Base-by-base conservation (phyloP, 2,329 filamentous ascomycete genomes). In the Parastagonospora nodorum region DNA sequence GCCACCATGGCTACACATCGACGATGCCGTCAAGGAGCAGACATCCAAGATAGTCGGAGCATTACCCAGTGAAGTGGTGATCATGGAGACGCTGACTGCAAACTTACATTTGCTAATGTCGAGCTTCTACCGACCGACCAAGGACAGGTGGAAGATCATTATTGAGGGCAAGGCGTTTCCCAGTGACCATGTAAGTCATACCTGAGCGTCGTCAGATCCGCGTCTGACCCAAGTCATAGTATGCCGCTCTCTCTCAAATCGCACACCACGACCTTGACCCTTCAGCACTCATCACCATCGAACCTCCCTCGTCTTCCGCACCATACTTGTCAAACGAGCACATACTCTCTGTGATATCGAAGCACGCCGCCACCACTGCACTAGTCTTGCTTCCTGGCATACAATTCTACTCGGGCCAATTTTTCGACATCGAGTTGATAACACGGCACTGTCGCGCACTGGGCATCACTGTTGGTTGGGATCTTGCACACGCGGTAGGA, bases 101-200 rank as follows among this genome's bases (percentile, higher is more conserved):
- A 95, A 95, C 71, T 71, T 96, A 52, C 90, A 96, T 71, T 74
- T 95, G 12, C 78, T 94, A 65, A 86, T 96, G 86, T 87, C 88
- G 7, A 90, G 88, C 74, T 95, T 96, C 75, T 96, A 93, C 75
- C 80, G 77, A 45, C 90, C 90, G 0, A 88, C 81, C 0, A 74
- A 77, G 40, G 77, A 82, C 67, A 80, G 75, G 33, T 88, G 88
- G 76, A 94, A 93, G 77, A 88, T 96, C 56, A 88, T 95, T 45
- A 80, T 93, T n/a, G 91, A 96, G 73, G 90, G 89, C 74, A 92
- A 92, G 68, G 90, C 92, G 0, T 96, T 96, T 61, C 92, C 92
- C 0, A 92, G 88, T 71, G 92, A 96, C 67, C 88, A 90, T 73
- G 86, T 87, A 78, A 38, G 69, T 42, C 37, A 5, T 39, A 24